Evolutionary conservation across 768 basidiomycete species (phyloP).

Genomic region (Termitomyces sp.): DNA sequence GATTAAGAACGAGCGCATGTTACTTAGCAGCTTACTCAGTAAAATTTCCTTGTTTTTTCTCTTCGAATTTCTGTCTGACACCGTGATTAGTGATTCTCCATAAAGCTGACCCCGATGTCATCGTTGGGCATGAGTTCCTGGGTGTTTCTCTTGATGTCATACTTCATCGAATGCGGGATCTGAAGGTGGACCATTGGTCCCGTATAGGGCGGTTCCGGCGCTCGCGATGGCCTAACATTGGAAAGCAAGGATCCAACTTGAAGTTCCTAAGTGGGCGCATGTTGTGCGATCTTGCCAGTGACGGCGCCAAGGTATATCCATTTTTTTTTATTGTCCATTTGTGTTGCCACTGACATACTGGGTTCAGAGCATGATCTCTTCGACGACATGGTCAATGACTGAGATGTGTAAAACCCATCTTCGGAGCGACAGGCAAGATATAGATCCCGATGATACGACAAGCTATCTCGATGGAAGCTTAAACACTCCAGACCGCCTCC

Average conservation of each 20-base stretch:
- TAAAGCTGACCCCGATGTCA: conserved; percentile 89
- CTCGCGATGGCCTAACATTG: conserved; percentile 76
- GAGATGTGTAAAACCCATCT: conserved; percentile 96
- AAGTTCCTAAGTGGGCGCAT: conserved; percentile 82
- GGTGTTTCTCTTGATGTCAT: conserved; percentile 89
- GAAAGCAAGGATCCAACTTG: conserved; percentile 80
- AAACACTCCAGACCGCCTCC: conserved; percentile 67
- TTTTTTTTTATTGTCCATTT: background rate
- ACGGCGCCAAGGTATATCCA: conserved; percentile 83
- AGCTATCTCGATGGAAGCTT: conserved; percentile 85
- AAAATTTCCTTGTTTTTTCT: conserved; percentile 12
- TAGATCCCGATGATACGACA: conserved; percentile 93
- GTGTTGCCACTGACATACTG: background rate
- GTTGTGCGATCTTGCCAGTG: conserved; percentile 90
- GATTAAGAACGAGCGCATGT: conserved; percentile 77
- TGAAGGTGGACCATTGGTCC: conserved; percentile 93
- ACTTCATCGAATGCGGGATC: conserved; percentile 84
- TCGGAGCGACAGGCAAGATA: conserved; percentile 83
- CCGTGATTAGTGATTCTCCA: conserved; percentile 57
- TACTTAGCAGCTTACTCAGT: conserved; percentile 82
- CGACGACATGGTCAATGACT: conserved; percentile 96
- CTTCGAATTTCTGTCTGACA: background rate
- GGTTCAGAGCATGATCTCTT: conserved; percentile 87
- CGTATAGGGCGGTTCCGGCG: conserved; percentile 88
- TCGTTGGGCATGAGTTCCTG: conserved; percentile 93